Base-by-base conservation (phyloP, 2,329 filamentous ascomycete species). In the Cadophora malorum region DNA sequence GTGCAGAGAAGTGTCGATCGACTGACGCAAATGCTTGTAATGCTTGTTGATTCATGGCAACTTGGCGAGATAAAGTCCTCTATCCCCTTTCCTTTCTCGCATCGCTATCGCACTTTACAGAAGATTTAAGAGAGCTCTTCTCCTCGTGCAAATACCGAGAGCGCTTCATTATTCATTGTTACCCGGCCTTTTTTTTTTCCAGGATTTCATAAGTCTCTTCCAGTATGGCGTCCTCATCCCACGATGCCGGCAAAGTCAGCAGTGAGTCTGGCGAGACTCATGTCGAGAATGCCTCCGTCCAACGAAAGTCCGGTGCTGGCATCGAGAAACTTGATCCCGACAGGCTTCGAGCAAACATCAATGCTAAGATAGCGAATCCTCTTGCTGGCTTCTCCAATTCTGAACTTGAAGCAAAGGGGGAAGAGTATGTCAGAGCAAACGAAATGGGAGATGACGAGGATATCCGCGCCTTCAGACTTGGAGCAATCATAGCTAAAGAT, bases 381-480 rank as follows among this genome's bases (percentile, higher is more conserved):
- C 78, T 87, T 8, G 80, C 81, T 3, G 83, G 83, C 14, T 81
- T 81, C 67, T 80, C 76, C 19, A 79, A 82, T 50, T 79, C 83
- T 4, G 82, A 88, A 69, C 80, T 91, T 16, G 81, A 80, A 58
- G 80, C 79, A 41, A 84, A 85, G 78, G 89, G 88, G 16, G 84
- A 86, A 64, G 81, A 82, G 5, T 91, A 90, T 76, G 88, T 86
- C 28, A 78, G 81, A 31, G 79, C 83, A 61, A 81, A 90, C 72
- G 83, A 83, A 31, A 79, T 89, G 64, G 84, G 82, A 4, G 82
- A 82, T 21, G 83, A 85, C 23, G 83, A 85, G 16, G 86, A 89
- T 72, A 78, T 88, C 38, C 82, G 86, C 12, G 85, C 85, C 5
- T 90, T 90, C 73, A 83, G 83, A 21, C 80, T 88, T 25, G 88